phyloP scores from a whole-genome alignment of 257 asterid genomes.

The Thymus quinquecostatus region DNA sequence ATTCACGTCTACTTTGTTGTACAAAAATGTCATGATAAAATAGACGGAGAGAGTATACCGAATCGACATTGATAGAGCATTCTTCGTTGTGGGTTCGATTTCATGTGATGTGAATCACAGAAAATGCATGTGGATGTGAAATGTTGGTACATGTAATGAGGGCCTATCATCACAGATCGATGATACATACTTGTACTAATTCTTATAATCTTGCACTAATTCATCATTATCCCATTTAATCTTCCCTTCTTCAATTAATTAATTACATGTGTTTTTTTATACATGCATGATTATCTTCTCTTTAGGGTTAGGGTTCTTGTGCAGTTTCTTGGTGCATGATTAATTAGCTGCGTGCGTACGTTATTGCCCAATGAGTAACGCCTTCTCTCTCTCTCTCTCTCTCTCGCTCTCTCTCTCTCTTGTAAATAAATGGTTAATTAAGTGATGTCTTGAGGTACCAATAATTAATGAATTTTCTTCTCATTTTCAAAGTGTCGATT shows the following conservation, averaged over 20 bases:
- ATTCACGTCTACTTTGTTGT: too few relatives aligned
- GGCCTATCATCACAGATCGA: background rate
- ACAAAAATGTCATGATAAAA: too few relatives aligned
- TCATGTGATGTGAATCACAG: background rate
- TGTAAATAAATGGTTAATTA: too few relatives aligned
- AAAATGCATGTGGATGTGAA: constrained; percentile 8
- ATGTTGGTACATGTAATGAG: constrained; percentile 15
- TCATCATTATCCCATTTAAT: constrained; percentile 2
- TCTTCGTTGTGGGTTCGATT: background rate
- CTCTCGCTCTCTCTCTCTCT: background rate
- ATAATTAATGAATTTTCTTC: constrained; percentile 31
- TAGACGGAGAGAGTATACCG: too few relatives aligned
- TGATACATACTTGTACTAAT: too few relatives aligned
- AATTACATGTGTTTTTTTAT: background rate
- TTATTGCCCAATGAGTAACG: constrained; percentile 63
- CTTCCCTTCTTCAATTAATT: background rate
- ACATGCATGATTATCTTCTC: constrained; percentile 13
- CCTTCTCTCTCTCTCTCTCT: constrained; percentile 37
- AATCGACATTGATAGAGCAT: background rate
- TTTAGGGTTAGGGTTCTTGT: constrained; percentile 35
- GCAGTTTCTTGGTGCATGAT: background rate
- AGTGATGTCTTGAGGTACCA: too few relatives aligned
- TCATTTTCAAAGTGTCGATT: constrained; percentile 35
- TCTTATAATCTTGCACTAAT: background rate
- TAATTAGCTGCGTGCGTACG: constrained; percentile 30